Percentiles rank a stretch among this genome's conserved stretches.
Conservation (phyloP, 495 filamentous ascomycete genomes). For the Aspergillus kassunensis region DNA sequence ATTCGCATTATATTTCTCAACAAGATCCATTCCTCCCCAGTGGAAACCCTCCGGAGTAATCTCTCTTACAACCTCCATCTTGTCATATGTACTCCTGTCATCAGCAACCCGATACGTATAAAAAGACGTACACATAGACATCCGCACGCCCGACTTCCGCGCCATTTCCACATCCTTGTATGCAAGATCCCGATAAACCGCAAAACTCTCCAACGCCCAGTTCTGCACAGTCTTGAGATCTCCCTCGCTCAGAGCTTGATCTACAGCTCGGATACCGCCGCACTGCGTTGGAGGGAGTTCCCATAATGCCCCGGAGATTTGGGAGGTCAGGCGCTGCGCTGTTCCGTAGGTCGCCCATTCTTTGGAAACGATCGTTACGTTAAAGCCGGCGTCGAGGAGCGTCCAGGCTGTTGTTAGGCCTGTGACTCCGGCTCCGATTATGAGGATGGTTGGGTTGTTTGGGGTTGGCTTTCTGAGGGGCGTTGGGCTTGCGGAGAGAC, state of each 20-base stretch:
- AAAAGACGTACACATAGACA: not conserved
- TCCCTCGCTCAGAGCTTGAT: too few species aligned
- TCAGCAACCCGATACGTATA: not conserved
- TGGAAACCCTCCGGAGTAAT: not conserved
- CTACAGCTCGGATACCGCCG: too few species aligned
- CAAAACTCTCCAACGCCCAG: not conserved
- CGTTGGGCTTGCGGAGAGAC: too few species aligned
- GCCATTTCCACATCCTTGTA: not conserved
- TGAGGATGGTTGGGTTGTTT: not conserved
- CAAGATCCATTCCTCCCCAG: not conserved
- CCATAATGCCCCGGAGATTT: not conserved
- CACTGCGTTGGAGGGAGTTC: not conserved
- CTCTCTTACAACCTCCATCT: not conserved
- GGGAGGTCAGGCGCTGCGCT: not conserved
- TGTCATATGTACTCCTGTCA: not conserved
- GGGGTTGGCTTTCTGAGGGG: too few species aligned
- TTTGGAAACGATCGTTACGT: not conserved
- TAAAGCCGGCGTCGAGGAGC: not conserved
- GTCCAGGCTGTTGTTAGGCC: not conserved
- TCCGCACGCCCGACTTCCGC: not conserved
- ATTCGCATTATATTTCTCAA: not conserved
- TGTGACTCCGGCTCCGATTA: not conserved
- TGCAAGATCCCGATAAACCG: not conserved
- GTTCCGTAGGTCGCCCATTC: not conserved
- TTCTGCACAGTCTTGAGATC: too few species aligned